Conservation (phyloP, 768 basidiomycete species). For the Vishniacozyma victoriae region DNA sequence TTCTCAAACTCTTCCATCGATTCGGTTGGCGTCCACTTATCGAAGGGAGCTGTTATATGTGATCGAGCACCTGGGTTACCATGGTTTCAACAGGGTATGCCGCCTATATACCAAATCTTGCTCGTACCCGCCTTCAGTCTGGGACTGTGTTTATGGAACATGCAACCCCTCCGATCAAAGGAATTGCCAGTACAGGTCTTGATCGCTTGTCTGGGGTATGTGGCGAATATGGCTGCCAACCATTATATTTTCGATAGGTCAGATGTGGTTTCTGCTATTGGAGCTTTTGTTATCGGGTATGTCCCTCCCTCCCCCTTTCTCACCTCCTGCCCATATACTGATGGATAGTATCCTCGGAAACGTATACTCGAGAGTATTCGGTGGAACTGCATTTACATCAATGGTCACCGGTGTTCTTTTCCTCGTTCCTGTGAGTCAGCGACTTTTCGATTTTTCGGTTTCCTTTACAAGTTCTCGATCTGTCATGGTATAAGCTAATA, state of each 20-base stretch:
- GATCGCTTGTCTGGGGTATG: constrained; percentile 53
- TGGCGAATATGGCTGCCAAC: constrained; percentile 70
- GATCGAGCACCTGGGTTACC: constrained; percentile 60
- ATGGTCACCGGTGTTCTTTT: constrained; percentile 77
- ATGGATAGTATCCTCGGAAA: constrained; percentile 57
- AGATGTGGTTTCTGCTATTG: constrained; percentile 73
- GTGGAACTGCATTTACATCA: constrained; percentile 64
- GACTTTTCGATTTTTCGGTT: not conserved
- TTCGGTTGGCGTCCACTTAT: constrained; percentile 48
- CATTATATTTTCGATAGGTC: constrained; percentile 65
- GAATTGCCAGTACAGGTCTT: constrained; percentile 57
- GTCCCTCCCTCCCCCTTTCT: not conserved
- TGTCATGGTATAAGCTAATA: not conserved
- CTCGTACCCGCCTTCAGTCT: constrained; percentile 49
- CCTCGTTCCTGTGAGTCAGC: constrained; percentile 69
- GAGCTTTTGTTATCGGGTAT: constrained; percentile 70
- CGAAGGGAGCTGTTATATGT: constrained; percentile 55
- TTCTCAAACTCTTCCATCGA: constrained; percentile 36
- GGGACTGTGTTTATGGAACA: constrained; percentile 66
- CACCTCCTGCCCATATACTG: not conserved
- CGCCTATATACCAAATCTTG: constrained; percentile 54
- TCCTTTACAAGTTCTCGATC: constrained; percentile 4
- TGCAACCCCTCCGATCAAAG: constrained; percentile 66
- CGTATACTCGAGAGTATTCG: constrained; percentile 66
- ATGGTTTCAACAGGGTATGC: constrained; percentile 79